phyloP scores from a whole-genome alignment of 805 yeast genomes.

The Jamesozyma jinghongensis region DNA sequence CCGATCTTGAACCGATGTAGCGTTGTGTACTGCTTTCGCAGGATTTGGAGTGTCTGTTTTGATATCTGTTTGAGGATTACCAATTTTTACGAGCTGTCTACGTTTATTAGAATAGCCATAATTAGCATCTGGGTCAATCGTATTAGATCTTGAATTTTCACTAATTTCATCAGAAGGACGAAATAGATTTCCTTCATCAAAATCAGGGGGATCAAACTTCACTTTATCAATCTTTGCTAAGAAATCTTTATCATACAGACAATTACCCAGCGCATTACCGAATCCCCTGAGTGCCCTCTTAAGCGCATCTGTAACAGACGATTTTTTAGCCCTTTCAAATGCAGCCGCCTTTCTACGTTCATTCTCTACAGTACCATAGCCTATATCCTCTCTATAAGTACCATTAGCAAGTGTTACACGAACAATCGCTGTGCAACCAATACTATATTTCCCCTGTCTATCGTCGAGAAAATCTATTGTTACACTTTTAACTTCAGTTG shows the following conservation, averaged over 20 bases:
- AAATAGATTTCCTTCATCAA: conserved; percentile 35
- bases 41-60: conserved; percentile 1
- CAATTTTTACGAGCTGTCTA: conserved; percentile 17
- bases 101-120: conserved; percentile 11
- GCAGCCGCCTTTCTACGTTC: conserved; percentile 65
- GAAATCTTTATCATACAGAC: conserved; percentile 70
- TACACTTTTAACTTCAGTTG: conserved; percentile 55
- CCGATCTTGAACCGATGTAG: no score
- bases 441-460: conserved; percentile 44
- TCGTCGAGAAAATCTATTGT: conserved; percentile 67
- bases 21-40: not conserved
- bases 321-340: conserved; percentile 75
- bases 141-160: conserved; percentile 24
- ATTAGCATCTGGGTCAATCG: conserved; percentile 11
- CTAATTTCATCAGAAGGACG: conserved; percentile 30
- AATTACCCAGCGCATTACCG: conserved; percentile 77
- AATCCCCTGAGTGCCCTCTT: conserved; percentile 71
- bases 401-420: conserved; percentile 70
- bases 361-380: conserved; percentile 76
- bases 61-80: not conserved
- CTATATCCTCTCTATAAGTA: conserved; percentile 72
- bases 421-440: conserved; percentile 67
- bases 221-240: conserved; percentile 37
- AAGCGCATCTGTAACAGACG: conserved; percentile 75
- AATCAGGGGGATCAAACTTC: conserved; percentile 38